A percentile compares a stretch with the other conserved stretches of the same genome.
Conservation (phyloP, 1,139 yeast species). For the Zygosaccharomyces sapae region DNA sequence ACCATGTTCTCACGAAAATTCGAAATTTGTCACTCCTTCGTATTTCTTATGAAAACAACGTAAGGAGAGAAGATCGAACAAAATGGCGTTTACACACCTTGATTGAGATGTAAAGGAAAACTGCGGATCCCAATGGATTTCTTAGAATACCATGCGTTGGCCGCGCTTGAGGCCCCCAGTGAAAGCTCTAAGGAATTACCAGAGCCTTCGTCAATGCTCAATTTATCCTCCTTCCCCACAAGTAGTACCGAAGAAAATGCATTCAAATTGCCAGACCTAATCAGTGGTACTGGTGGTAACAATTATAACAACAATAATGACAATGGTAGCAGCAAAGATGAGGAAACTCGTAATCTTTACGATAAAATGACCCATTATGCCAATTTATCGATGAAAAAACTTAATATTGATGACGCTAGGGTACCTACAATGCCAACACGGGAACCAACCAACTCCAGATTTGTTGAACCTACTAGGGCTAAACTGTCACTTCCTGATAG, state of each 20-base stretch:
- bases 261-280: slow-evolving; percentile 16
- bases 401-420: slow-evolving; percentile 9
- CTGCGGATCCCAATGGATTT: slow-evolving; percentile 29
- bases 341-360: slow-evolving; percentile 18
- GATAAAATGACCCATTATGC: slow-evolving; percentile 29
- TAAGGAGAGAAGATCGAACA: not conserved
- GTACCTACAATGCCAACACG: not conserved
- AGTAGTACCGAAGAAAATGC: slow-evolving; percentile 8
- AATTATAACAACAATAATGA: not conserved
- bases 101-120: not conserved
- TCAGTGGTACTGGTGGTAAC: not conserved
- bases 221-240: slow-evolving; percentile 17
- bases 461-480: slow-evolving; percentile 13
- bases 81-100: not conserved
- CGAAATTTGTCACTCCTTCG: not conserved
- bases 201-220: slow-evolving; percentile 26
- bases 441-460: slow-evolving; percentile 4
- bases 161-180: slow-evolving; percentile 18
- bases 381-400: slow-evolving; percentile 17
- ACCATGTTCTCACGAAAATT: not conserved
- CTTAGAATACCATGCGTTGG: slow-evolving; percentile 30
- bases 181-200: slow-evolving; percentile 16
- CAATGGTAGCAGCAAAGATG: not conserved
- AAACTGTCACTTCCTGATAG: slow-evolving; percentile 5
- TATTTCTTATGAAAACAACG: not conserved